Evolutionary conservation across 2,329 filamentous ascomycete species (phyloP).

Genomic region (Venturia nashicola): DNA sequence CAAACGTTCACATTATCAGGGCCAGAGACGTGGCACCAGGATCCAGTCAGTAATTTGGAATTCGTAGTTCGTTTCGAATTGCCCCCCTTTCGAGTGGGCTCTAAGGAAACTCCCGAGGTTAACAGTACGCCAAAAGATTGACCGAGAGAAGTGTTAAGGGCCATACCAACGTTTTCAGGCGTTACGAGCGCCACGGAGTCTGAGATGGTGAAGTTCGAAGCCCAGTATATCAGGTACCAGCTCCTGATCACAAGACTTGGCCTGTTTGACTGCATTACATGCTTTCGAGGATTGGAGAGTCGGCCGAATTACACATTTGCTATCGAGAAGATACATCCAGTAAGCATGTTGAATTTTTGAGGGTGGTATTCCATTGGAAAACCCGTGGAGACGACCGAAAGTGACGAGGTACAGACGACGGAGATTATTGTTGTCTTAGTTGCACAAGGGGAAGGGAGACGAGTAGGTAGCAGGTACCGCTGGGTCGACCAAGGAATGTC

Average conservation of each 20-base stretch:
- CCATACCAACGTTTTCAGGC: background rate
- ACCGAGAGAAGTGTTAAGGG: background rate
- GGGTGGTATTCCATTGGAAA: background rate
- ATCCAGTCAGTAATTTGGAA: background rate
- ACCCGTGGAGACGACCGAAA: background rate
- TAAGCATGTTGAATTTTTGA: background rate
- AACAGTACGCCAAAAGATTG: background rate
- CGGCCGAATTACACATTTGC: background rate
- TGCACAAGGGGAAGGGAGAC: background rate
- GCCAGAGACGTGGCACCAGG: background rate
- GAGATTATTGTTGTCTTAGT: background rate
- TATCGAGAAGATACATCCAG: background rate
- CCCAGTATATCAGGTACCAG: background rate
- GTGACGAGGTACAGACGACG: background rate
- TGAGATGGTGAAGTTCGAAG: background rate
- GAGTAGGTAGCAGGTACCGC: background rate
- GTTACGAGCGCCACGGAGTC: background rate
- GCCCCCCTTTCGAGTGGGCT: background rate
- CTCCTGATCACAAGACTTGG: background rate
- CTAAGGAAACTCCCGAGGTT: background rate
- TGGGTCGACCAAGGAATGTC: background rate
- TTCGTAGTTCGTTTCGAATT: background rate
- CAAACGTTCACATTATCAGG: background rate
- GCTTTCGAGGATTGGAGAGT: background rate
- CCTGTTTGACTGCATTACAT: background rate